Evolutionary conservation across 805 yeast genomes (phyloP).

Genomic region (Candida khao-thaluensis): DNA sequence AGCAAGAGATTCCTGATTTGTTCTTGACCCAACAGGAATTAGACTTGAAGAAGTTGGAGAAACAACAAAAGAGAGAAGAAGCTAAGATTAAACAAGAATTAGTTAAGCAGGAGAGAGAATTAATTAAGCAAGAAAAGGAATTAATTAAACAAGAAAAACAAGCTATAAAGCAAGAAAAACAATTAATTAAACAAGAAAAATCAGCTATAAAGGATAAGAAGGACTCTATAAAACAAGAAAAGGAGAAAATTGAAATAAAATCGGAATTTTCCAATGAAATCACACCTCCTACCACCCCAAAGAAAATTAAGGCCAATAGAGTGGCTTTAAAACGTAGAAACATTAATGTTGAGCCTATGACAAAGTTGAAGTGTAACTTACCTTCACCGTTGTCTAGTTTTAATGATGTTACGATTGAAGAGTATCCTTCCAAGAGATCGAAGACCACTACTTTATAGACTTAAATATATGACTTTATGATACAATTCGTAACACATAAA

Average conservation of each 20-base stretch:
- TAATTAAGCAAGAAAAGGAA: constrained; percentile 10
- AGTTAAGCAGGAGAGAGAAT: constrained; percentile 10
- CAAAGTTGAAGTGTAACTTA: constrained; percentile 19
- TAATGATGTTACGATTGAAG: constrained; percentile 18
- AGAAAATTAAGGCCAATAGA: constrained; percentile 6
- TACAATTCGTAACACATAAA: too few species aligned
- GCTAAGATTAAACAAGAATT: constrained; percentile 8
- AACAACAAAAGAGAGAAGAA: constrained; percentile 11
- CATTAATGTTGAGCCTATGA: constrained; percentile 14
- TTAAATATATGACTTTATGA: too few species aligned
- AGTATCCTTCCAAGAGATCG: constrained; percentile 4
- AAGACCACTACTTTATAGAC: too few species aligned
- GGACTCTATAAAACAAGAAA: constrained; percentile 6
- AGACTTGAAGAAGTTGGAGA: constrained; percentile 38
- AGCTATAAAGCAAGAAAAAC: constrained; percentile 23
- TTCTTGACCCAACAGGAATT: constrained; percentile 57
- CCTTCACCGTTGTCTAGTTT: constrained; percentile 40
- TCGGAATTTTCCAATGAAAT: constrained; percentile 10
- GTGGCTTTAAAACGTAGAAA: constrained; percentile 21
- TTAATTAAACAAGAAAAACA: constrained; percentile 9
- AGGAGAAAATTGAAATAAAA: constrained; percentile 7
- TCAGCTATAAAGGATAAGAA: background rate
- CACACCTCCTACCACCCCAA: constrained; percentile 18
- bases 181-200: constrained; percentile 7
- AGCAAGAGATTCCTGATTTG: constrained; percentile 55